phyloP scores from a whole-genome alignment of 2,329 filamentous ascomycete genomes.

The Verticillium klebahnii region DNA sequence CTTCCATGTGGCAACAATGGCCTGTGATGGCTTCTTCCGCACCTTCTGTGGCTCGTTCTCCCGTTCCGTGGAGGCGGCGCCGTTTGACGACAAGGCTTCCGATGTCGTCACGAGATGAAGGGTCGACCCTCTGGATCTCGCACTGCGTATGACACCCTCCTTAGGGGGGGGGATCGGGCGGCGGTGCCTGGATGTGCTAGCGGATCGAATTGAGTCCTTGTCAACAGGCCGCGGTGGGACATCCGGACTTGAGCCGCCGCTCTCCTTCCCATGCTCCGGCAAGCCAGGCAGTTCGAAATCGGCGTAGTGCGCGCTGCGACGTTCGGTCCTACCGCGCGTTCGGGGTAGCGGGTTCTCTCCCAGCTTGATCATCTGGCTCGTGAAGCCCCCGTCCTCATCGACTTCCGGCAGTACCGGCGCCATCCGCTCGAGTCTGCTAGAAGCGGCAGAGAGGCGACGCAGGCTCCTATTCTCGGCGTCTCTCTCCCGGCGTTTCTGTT shows the following conservation, averaged over 20 bases:
- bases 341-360: slow-evolving; percentile 51
- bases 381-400: slow-evolving; percentile 65
- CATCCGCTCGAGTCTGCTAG: slow-evolving; percentile 77
- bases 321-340: slow-evolving; percentile 71
- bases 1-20: slow-evolving; percentile 57
- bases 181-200: slow-evolving; percentile 71
- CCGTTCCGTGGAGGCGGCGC: slow-evolving; percentile 15
- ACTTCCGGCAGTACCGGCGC: slow-evolving; percentile 74
- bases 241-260: slow-evolving; percentile 37
- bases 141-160: slow-evolving; percentile 64
- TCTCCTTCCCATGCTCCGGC: slow-evolving; percentile 52
- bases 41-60: slow-evolving; percentile 37
- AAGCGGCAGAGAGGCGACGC: slow-evolving; percentile 81
- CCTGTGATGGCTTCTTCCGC: slow-evolving; percentile 53
- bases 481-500: slow-evolving; percentile 78
- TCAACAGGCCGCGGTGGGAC: slow-evolving; percentile 69
- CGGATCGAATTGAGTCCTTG: slow-evolving; percentile 71
- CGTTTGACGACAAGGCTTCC: slow-evolving; percentile 38
- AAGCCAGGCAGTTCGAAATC: slow-evolving; percentile 76
- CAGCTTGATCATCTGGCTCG: slow-evolving; percentile 36
- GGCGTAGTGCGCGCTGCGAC: slow-evolving; percentile 62
- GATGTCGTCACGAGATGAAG: slow-evolving; percentile 75
- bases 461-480: slow-evolving; percentile 77
- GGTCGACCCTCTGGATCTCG: slow-evolving; percentile 75
- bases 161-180: slow-evolving; percentile 81